Conservation (phyloP, 176 grass and related monocot species). For the Rhynchospora pubera region DNA sequence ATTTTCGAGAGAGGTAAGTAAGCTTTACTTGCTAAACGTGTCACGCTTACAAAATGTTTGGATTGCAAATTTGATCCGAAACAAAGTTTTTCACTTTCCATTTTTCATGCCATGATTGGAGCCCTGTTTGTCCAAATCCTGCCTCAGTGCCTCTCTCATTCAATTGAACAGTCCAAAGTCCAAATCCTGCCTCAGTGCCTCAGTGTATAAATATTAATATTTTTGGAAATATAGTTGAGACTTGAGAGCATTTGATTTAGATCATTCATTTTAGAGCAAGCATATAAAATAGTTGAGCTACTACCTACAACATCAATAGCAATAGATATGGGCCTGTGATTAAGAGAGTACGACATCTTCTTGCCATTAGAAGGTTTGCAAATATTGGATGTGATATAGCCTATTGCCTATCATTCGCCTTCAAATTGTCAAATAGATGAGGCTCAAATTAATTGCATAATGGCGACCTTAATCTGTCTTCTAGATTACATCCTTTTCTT, state of each 20-base stretch:
- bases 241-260: not conserved
- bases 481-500: not conserved
- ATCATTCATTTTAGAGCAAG: not conserved
- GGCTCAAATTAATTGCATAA: conserved; percentile 7
- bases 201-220: not conserved
- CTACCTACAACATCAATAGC: not conserved
- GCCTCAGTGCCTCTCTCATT: not conserved
- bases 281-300: not conserved
- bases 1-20: not conserved
- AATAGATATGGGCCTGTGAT: not conserved
- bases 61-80: not conserved
- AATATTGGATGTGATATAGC: not conserved
- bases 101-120: conserved; percentile 2
- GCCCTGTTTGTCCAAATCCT: not conserved
- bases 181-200: not conserved
- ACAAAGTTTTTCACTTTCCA: not conserved
- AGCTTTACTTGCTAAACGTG: too few species aligned
- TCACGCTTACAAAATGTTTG: too few species aligned
- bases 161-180: not conserved
- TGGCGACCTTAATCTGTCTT: not conserved
- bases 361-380: not conserved
- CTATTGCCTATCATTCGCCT: not conserved
- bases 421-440: conserved; percentile 8
- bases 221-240: not conserved
- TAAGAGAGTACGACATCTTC: not conserved